phyloP scores from a whole-genome alignment of 1,284 basidiomycete species.

The Puccinia triticina region DNA sequence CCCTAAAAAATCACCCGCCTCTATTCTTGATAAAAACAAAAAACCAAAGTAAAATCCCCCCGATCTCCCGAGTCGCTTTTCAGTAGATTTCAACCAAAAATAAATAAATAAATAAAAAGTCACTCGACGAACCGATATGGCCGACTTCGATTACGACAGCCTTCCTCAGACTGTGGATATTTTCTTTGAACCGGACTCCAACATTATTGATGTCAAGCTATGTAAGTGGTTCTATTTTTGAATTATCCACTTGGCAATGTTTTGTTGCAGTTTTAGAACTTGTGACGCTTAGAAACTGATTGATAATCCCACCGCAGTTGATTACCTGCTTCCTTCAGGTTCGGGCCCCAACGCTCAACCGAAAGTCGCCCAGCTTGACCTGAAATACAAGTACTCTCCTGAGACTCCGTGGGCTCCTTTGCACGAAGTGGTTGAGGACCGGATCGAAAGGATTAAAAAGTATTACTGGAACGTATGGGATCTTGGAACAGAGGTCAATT shows the following conservation, averaged over 20 bases:
- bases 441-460: slow-evolving; percentile 51
- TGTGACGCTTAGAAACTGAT: not conserved
- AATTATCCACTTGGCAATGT: not conserved
- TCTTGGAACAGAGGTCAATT: slow-evolving; percentile 66
- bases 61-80: too few relatives aligned
- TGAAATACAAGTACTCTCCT: slow-evolving; percentile 50
- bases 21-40: not conserved
- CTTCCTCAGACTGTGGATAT: slow-evolving; percentile 47
- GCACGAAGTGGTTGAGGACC: slow-evolving; percentile 40
- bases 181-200: slow-evolving; percentile 30
- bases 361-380: slow-evolving; percentile 35
- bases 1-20: too few relatives aligned
- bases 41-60: not conserved
- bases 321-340: slow-evolving; percentile 27
- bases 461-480: slow-evolving; percentile 91
- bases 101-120: not conserved
- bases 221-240: slow-evolving; percentile 12
- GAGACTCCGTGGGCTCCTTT: slow-evolving; percentile 51
- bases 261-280: not conserved
- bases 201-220: slow-evolving; percentile 47
- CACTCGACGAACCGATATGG: not conserved
- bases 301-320: not conserved
- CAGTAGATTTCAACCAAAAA: not conserved
- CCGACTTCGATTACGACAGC: slow-evolving; percentile 42
- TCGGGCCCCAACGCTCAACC: slow-evolving; percentile 13